Percentiles rank a stretch among this genome's conserved stretches.
phyloP scores from a whole-genome alignment of 257 asterid genomes.

The Solanum appendiculatum region DNA sequence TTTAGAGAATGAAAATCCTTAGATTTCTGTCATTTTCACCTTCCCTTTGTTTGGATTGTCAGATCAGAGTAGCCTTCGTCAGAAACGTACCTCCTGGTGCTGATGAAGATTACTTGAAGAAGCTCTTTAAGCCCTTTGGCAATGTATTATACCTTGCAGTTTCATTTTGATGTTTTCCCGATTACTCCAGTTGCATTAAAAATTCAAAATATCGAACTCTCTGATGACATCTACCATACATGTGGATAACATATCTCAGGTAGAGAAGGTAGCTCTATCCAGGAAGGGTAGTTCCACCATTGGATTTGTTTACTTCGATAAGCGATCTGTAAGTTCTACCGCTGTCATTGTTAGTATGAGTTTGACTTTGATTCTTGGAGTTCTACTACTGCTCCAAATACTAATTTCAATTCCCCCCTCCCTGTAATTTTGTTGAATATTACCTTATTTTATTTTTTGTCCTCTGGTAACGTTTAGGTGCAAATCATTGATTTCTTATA shows the following conservation, averaged over 20 bases:
- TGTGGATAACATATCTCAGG: constrained; percentile 34
- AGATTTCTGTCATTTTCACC: constrained; percentile 4
- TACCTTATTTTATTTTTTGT: neutral
- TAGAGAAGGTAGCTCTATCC: constrained; percentile 69
- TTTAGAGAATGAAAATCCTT: neutral
- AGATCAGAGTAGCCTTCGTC: constrained; percentile 80
- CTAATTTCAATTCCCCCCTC: neutral
- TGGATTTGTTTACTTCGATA: constrained; percentile 75
- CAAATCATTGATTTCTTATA: neutral
- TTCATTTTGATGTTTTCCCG: neutral
- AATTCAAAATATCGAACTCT: neutral
- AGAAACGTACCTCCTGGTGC: constrained; percentile 59
- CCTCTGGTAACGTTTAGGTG: neutral
- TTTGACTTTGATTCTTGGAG: neutral
- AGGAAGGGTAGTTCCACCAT: constrained; percentile 47
- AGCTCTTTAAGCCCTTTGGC: constrained; percentile 73
- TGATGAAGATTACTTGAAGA: constrained; percentile 66
- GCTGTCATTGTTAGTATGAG: neutral
- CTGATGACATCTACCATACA: neutral
- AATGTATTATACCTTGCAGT: constrained; percentile 36
- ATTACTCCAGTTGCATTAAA: neutral
- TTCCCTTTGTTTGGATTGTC: constrained; percentile 21
- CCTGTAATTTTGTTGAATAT: neutral
- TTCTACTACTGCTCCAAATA: neutral
- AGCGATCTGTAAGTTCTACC: constrained; percentile 54